Base-by-base conservation (phyloP, 2,329 filamentous ascomycete genomes). In the Ophiostoma himal-ulmi region DNA sequence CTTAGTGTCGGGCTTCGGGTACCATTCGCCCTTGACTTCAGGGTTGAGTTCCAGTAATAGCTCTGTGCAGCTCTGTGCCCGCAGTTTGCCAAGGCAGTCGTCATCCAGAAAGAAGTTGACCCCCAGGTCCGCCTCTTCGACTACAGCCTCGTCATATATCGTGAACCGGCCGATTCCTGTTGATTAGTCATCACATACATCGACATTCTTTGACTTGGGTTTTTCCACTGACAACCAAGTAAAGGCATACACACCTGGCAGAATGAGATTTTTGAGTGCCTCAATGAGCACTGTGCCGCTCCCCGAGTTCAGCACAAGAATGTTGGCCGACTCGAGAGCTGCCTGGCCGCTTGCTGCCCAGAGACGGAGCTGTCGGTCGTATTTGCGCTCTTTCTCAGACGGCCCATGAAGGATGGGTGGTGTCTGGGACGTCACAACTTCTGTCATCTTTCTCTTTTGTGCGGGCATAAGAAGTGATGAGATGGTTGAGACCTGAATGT, bases 41-140 rank as follows among this genome's bases (percentile, higher is more conserved):
- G 94, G 93, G 77, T 99, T 99, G 72, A 99, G 83, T 79, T 99
- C 96, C 73, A 88, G 84, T 62, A 99, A 83, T 70, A 94, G 83
- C 73, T 89, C 88, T 71, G 90, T 89, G 70, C 91, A 91, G 77
- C 91, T 89, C 78, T 93, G 86, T 1, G 94, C 92, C 74, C 95
- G 88, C 36, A 88, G 88, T 76, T 89, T 89, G 69, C 93, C 94
- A 52, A 96, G 78, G 74, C 88, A 90, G 67, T 84, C 82, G 75
- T 95, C 88, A 72, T 97, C 92, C 0, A 99, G 83, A 77, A 99
- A 99, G 84, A 99, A 99, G 81, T 99, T 99, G 73, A 97, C 90
- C 5, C 96, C 95, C 57, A 99, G 83, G 76, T 99, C 95, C 60
- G 88, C 84, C 75, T 96, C 90, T 0, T 83, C 83, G n/a, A 99